Percentiles rank a stretch among this genome's conserved stretches.
These are phyloP conservation scores for Aspergillus sparsus DNA, from an alignment of 495 filamentous ascomycete species.

Conservation along the genomic window DNA sequence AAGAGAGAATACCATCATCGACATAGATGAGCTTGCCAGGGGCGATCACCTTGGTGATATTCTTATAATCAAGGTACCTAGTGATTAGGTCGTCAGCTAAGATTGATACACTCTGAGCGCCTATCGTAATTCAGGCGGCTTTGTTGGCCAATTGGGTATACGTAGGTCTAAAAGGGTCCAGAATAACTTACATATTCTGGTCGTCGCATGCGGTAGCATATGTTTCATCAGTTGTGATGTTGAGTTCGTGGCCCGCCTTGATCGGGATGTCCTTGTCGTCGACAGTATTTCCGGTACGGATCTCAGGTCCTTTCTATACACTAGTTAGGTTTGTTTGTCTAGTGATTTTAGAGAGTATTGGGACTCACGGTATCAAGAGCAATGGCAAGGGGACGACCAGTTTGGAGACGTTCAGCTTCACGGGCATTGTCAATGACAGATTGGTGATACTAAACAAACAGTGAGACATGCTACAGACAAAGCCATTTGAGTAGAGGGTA, in stretches of 20 bases:
- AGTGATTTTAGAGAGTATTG: not conserved
- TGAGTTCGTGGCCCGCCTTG: constrained; percentile 75
- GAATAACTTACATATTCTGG: constrained; percentile 80
- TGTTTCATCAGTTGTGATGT: constrained; percentile 96
- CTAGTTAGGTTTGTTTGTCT: constrained; percentile 10
- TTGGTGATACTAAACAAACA: constrained; percentile 70
- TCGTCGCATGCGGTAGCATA: constrained; percentile 81
- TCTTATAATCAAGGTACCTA: constrained; percentile 99
- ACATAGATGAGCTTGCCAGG: constrained; percentile 96
- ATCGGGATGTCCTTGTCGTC: constrained; percentile 87
- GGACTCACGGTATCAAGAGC: constrained; percentile 82
- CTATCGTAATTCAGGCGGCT: not conserved
- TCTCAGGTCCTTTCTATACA: constrained; percentile 91
- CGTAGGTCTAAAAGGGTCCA: not conserved
- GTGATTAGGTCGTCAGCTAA: constrained; percentile 14
- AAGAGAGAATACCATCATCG: constrained; percentile 94
- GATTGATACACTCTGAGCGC: not conserved
- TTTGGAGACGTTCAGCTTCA: constrained; percentile 70
- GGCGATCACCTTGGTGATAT: constrained; percentile 97
- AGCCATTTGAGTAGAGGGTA: constrained; percentile 36
- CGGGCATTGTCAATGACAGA: constrained; percentile 94
- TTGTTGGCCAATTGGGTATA: not conserved
- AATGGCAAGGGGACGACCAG: constrained; percentile 90
- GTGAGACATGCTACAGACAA: not conserved
- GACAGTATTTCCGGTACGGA: constrained; percentile 90